Evolutionary conservation across 805 yeast genomes (phyloP), one percentile per base, ranked within the genome.

Genomic region (Yarrowia sp.): DNA sequence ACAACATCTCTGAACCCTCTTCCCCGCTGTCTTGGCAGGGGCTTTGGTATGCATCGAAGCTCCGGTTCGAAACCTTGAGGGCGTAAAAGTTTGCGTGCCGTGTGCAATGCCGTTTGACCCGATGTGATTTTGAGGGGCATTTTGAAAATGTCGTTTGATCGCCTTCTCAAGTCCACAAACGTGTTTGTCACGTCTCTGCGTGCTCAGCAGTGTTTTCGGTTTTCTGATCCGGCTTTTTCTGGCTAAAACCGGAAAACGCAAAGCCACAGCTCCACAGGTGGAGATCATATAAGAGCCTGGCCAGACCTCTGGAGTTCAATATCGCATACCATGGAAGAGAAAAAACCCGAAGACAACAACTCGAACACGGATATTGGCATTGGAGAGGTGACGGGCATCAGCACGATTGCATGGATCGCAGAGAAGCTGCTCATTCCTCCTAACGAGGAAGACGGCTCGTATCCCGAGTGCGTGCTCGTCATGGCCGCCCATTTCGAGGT

Each of bases 401-500:
- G 22, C 8, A 44, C 51, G 4, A 4, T 44, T 1, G 12, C 51
- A 16, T 49, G 58, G 58, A 49, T 51, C n/a, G 59, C 59, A 1
- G 59, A 51, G 16, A 33, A 51, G 32, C 25, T 51, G 44, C 44
- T 33, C 5, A 51, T 51, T 32, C 59, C 59, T 4, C 59, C 59
- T 7, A 18, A 18, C n/a, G 44, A 51, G 2, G 25, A 9, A 12
- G 59, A 51, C 13, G 59, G 59, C 24, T 22, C 59, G 8, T 51
- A 51, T 32, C 42, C 59, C 10, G 60, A 62, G 21, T 66, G 65
- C 36, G 47, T 68, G n/a, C 67, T 75, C 16, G 79, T 73, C 65
- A 76, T 81, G 74, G 71, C 78, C 61, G 77, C 75, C 25, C 78
- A 77, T 64, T 73, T 77, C 49, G 74, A 72, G 32, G 65, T 65